phyloP scores from a whole-genome alignment of 345 rosid genomes.

The Lumnitzera littorea region DNA sequence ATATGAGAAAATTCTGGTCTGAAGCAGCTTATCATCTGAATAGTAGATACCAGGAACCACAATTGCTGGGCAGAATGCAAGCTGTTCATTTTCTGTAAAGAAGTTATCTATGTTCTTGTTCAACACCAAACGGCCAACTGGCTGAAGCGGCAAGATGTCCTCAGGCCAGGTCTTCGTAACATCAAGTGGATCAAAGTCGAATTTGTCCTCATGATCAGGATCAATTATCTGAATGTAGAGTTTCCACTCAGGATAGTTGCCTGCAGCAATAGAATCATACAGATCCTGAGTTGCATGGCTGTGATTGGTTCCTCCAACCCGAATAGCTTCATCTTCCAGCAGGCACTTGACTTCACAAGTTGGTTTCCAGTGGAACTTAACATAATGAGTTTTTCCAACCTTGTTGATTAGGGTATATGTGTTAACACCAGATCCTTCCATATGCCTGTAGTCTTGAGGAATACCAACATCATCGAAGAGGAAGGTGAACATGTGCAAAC shows the following conservation, averaged over 20 bases:
- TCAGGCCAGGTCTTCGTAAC: slow-evolving; percentile 96
- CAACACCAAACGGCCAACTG: slow-evolving; percentile 94
- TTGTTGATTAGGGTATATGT: slow-evolving; percentile 5
- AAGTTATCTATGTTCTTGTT: slow-evolving; percentile 93
- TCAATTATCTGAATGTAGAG: slow-evolving; percentile 78
- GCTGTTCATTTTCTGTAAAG: slow-evolving; percentile 85
- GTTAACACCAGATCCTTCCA: slow-evolving; percentile 8
- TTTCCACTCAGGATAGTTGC: slow-evolving; percentile 86
- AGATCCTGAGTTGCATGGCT: slow-evolving; percentile 47
- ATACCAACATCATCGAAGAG: slow-evolving; percentile 4
- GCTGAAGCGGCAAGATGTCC: slow-evolving; percentile 86
- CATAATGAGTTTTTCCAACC: slow-evolving; percentile 1
- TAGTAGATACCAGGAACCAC: slow-evolving; percentile 83
- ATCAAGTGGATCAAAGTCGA: slow-evolving; percentile 94
- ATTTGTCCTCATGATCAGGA: slow-evolving; percentile 65
- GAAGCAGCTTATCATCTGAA: slow-evolving; percentile 84
- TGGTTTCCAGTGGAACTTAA: slow-evolving; percentile 10
- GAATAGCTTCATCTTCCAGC: slow-evolving; percentile 10
- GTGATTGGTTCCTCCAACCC: slow-evolving; percentile 9
- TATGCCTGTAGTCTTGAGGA: slow-evolving; percentile 12
- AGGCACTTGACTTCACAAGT: slow-evolving; percentile 7
- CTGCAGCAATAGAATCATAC: slow-evolving; percentile 83
- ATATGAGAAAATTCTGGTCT: slow-evolving; percentile 71
- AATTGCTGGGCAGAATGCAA: slow-evolving; percentile 78
- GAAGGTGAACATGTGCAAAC: slow-evolving; percentile 6